A percentile compares a stretch with the other conserved stretches of the same genome.
Evolutionary conservation across 2,329 filamentous ascomycete species (phyloP).

Genomic region (Elsinoe arachidis): DNA sequence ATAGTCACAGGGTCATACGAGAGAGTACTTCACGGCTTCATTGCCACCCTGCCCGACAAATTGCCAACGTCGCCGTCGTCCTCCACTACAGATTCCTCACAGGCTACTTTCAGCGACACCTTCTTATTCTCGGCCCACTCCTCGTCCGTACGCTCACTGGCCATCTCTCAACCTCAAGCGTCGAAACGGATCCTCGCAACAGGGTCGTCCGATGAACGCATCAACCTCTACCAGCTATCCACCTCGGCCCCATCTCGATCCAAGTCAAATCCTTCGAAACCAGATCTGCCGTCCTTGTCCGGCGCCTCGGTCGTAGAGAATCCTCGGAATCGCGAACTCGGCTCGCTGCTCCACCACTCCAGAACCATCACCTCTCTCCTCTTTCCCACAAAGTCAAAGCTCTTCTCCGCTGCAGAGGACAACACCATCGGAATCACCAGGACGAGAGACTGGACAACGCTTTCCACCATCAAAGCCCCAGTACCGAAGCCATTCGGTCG

Average conservation of each 20-base stretch:
- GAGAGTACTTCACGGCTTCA: constrained; percentile 80
- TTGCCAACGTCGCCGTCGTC: constrained; percentile 20
- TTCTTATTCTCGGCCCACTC: constrained; percentile 94
- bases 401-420: constrained; percentile 82
- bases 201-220: constrained; percentile 84
- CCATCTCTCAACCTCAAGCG: constrained; percentile 62
- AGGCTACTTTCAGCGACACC: constrained; percentile 70
- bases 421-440: constrained; percentile 82
- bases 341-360: constrained; percentile 76
- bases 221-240: constrained; percentile 90
- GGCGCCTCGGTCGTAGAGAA: constrained; percentile 74
- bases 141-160: constrained; percentile 81
- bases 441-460: constrained; percentile 78
- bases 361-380: constrained; percentile 69
- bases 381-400: constrained; percentile 79
- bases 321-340: constrained; percentile 76
- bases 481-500: constrained; percentile 70
- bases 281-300: constrained; percentile 51
- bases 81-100: constrained; percentile 16
- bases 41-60: constrained; percentile 55
- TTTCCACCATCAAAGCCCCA: constrained; percentile 83
- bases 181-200: constrained; percentile 84
- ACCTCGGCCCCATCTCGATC: constrained; percentile 45
- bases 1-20: constrained; percentile 93
- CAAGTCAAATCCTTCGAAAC: constrained; percentile 35